A percentile compares a stretch with the other conserved stretches of the same genome.
Conservation (phyloP, 208 protist species). For the Trypanosomatidae sp. region DNA sequence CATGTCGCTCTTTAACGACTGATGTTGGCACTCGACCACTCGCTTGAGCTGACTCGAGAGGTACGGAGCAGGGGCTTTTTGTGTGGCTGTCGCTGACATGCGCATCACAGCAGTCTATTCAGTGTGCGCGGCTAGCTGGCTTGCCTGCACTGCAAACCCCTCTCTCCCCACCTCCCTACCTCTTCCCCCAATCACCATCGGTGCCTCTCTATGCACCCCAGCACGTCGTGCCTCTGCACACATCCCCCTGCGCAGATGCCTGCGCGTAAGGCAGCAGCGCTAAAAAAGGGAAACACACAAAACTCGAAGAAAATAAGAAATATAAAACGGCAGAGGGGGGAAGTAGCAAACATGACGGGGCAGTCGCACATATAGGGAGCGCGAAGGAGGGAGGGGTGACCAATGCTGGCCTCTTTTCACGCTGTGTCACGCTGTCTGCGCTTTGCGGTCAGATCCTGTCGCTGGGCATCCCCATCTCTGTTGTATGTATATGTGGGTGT, state of each 20-base stretch:
- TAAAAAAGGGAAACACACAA: background rate
- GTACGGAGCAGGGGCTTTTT: background rate
- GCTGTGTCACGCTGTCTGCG: background rate
- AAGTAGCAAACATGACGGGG: no score
- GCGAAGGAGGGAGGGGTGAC: background rate
- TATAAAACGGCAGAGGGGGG: no score
- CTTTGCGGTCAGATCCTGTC: background rate
- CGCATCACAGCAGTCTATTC: background rate
- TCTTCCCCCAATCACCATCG: no score
- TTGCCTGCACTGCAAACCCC: background rate
- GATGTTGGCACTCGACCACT: background rate
- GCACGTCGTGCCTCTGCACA: background rate
- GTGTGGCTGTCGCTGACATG: background rate
- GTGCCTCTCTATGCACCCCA: background rate
- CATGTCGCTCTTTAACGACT: conserved; percentile 21
- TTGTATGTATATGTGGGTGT: background rate
- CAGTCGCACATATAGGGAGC: background rate
- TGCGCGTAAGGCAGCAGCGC: background rate
- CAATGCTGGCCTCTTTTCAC: background rate
- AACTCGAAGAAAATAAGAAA: background rate
- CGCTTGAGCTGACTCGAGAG: background rate
- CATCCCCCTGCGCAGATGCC: background rate
- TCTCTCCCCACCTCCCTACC: background rate
- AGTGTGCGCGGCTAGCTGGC: background rate
- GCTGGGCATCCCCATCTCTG: background rate